Evolutionary conservation across 345 rosid genomes (phyloP).

Genomic region (Hibiscus tridactylites): DNA sequence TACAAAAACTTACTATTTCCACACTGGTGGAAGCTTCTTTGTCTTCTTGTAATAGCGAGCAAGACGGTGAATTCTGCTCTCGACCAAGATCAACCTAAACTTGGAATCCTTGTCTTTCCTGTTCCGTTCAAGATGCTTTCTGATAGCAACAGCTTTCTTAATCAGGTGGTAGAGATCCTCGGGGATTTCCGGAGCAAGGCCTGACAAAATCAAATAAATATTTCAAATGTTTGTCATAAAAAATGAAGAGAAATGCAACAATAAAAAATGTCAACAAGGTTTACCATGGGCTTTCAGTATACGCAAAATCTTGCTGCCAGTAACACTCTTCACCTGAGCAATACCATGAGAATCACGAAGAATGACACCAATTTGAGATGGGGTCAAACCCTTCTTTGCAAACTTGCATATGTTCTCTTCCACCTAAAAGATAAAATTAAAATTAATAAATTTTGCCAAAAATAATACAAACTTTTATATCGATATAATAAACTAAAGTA

Average conservation of each 20-base stretch:
- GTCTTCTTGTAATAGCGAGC: constrained; percentile 97
- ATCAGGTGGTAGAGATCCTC: constrained; percentile 87
- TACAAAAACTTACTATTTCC: constrained; percentile 69
- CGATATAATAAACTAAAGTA: constrained; percentile 3
- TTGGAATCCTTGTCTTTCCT: constrained; percentile 93
- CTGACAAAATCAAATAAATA: constrained; percentile 11
- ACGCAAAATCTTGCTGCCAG: constrained; percentile 61
- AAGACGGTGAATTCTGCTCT: constrained; percentile 90
- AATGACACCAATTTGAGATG: constrained; percentile 70
- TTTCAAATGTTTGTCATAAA: background rate
- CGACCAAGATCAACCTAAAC: constrained; percentile 81
- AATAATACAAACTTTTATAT: constrained; percentile 12
- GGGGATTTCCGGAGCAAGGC: constrained; percentile 89
- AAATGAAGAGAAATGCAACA: background rate
- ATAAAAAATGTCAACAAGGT: background rate
- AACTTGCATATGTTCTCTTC: constrained; percentile 69
- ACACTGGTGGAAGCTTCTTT: constrained; percentile 91
- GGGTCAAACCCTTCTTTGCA: constrained; percentile 70
- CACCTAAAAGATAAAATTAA: constrained; percentile 18
- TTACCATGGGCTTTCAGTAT: constrained; percentile 52
- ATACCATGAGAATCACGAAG: constrained; percentile 68
- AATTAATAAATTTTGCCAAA: background rate
- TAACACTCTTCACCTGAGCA: constrained; percentile 59
- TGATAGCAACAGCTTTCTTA: constrained; percentile 86
- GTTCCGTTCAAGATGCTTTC: constrained; percentile 96